Conservation (phyloP, 805 yeast species). For the Sugiyamaella marilandica region DNA sequence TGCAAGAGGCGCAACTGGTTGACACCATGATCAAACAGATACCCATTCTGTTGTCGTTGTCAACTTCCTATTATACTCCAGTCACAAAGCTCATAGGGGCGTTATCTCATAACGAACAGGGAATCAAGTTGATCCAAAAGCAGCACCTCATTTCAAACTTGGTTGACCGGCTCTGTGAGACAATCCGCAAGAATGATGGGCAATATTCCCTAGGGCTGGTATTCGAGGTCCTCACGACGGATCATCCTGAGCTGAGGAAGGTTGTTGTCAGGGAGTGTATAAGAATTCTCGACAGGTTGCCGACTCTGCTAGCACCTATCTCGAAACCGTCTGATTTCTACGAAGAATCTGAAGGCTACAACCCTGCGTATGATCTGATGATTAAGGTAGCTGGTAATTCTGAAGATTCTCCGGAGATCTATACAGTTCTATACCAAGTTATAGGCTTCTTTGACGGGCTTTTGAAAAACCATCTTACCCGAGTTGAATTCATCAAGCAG, state of each 20-base stretch:
- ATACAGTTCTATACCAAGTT: slow-evolving; percentile 15
- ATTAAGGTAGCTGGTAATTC: not conserved
- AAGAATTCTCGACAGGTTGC: slow-evolving; percentile 14
- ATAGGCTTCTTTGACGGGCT: slow-evolving; percentile 29
- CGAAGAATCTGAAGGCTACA: slow-evolving; percentile 15
- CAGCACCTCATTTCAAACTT: slow-evolving; percentile 38
- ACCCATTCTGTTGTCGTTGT: slow-evolving; percentile 45
- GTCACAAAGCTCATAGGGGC: slow-evolving; percentile 80
- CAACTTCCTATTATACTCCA: slow-evolving; percentile 53
- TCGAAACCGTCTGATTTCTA: slow-evolving; percentile 10
- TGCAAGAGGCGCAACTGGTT: slow-evolving; percentile 72
- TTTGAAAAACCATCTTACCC: slow-evolving; percentile 27
- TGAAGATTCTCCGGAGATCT: slow-evolving; percentile 10
- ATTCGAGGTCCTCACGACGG: slow-evolving; percentile 77
- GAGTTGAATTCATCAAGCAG: slow-evolving; percentile 27
- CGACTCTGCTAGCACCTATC: slow-evolving; percentile 31
- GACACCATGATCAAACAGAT: slow-evolving; percentile 59
- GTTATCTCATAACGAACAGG: slow-evolving; percentile 69
- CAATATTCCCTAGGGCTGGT: slow-evolving; percentile 56
- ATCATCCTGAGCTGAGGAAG: slow-evolving; percentile 69
- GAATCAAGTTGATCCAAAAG: slow-evolving; percentile 51
- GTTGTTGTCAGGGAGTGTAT: slow-evolving; percentile 46
- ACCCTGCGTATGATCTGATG: not conserved
- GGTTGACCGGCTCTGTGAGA: slow-evolving; percentile 48
- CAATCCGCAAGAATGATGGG: slow-evolving; percentile 44